Evolutionary conservation across 2,329 filamentous ascomycete species (phyloP).

Genomic region (Grosmannia huntii): DNA sequence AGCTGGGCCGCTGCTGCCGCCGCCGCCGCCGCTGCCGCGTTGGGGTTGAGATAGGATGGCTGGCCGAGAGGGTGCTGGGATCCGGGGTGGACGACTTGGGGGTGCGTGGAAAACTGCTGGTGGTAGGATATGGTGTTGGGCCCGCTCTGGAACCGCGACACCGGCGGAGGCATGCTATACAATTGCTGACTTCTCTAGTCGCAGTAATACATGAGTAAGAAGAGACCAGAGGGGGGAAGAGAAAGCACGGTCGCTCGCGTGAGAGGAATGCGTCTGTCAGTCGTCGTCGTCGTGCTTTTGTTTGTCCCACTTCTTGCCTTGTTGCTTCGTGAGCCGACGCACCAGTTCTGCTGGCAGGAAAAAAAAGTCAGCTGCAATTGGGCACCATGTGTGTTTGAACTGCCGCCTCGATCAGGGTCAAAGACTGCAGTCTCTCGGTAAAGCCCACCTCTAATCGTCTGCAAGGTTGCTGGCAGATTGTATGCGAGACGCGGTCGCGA

Average conservation of each 20-base stretch:
- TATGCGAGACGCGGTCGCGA: not conserved
- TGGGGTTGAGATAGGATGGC: slow-evolving; percentile 58
- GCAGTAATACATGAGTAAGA: not conserved
- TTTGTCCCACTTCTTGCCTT: not conserved
- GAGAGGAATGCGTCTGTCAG: not conserved
- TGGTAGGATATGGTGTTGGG: slow-evolving; percentile 33
- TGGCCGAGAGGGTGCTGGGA: slow-evolving; percentile 47
- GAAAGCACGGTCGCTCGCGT: not conserved
- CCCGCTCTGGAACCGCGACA: slow-evolving; percentile 33
- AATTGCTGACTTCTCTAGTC: not conserved
- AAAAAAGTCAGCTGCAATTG: not conserved
- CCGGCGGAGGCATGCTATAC: slow-evolving; percentile 26
- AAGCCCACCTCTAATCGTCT: not conserved
- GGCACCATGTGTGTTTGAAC: not conserved
- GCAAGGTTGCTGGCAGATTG: not conserved
- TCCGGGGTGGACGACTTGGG: slow-evolving; percentile 30
- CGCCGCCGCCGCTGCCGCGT: slow-evolving; percentile 21
- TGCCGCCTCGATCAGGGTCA: not conserved
- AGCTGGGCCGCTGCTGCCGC: slow-evolving; percentile 30
- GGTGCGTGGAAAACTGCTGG: slow-evolving; percentile 41
- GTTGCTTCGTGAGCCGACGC: not conserved
- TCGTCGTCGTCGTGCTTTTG: not conserved
- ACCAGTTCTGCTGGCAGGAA: not conserved
- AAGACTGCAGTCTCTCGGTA: not conserved
- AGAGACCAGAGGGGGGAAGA: not conserved